Base-by-base conservation (phyloP, 1,284 basidiomycete genomes). In the Tausonia pullulans region DNA sequence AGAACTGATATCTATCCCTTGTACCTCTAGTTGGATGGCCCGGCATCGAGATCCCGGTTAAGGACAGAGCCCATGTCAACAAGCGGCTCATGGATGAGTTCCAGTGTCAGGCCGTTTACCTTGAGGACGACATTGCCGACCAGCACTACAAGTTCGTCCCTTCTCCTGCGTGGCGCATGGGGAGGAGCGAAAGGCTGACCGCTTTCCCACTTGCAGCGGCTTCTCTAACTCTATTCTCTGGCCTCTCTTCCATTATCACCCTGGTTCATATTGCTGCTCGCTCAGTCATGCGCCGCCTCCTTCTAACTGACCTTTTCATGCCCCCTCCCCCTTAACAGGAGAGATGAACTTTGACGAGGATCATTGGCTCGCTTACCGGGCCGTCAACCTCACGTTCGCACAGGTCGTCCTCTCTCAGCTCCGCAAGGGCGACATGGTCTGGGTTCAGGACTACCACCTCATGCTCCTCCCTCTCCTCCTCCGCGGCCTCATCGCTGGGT, bases 301-400 rank as follows among this genome's bases (percentile, higher is more conserved):
- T 11, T 7, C 40, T 27, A 9, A 43, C 54, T 41, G 5, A 52
- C n/a, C 27, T 16, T 46, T 57, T 41, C 40, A 10, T n/a, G 7
- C 39, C 3, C 61, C 1, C 67, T 70, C 69, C 14, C 5, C 58
- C 27, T 52, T 16, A 4, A 52, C 58, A 64, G 92, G 93, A 69
- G 93, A 97, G 78, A 98, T 98, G 93, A 96, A 93, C 78, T 98
- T 98, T 74, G 95, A 98, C 78, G 92, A 97, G 78, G 89, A 88
- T 72, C 90, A 98, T 77, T 99, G 95, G 95, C 83, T 88, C 59
- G 95, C 93, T 0, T 99, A 98, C 77, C 86, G 95, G 48, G 92
- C 97, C 76, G 96, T 96, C 57, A 99, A 98, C 76, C 81, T 93
- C 78, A 83, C 85, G 67, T 99, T 99, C 73, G 95, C 96, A 0